Evolutionary conservation across 2,329 filamentous ascomycete genomes (phyloP), one percentile per base, ranked within the genome.

Genomic region (Geosmithia putterillii): DNA sequence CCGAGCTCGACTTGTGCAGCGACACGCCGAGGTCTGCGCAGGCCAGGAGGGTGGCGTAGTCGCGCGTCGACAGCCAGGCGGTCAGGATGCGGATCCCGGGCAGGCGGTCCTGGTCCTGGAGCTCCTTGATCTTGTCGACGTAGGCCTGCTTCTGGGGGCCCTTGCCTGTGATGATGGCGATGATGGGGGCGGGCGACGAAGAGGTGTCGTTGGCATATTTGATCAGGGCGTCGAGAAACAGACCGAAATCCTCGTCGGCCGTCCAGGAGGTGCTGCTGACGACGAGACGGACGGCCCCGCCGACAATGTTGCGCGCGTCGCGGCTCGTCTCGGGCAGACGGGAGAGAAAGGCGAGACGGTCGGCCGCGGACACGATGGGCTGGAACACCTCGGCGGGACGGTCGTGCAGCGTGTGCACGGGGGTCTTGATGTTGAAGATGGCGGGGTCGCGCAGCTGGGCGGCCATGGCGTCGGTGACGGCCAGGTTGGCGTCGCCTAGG

Each of bases 231-330:
- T 88, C 79, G 4, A 98, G 81, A 2, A 98, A 73, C 4, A 98
- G 64, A 1, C 80, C 81, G 58, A 98, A 96, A 61, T 98, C 90
- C 60, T 98, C 92, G 55, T 98, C 92, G 0, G 88, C 78, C 0
- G 92, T 98, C 92, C 92, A 98, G 10, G 89, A 95, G 0, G 92
- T 98, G 45, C 88, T 92, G 64, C 86, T 94, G 34, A 96, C 86
- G 7, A 98, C 64, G 3, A 98, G 71, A 23, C 74, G 79, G 43
- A 76, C 74, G 8, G 66, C 66, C 5, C 76, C 74, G 15, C 69
- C 63, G 19, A 76, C 56, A 25, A 90, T 75, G 42, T 74, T 67
- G 7, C 73, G 57, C 1, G 77, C 78, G 41, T 82, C 64, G 9
- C 71, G 61, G 10, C 68, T 65, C 1, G 85, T 84, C 52, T 83